phyloP scores from a whole-genome alignment of 148 eudicot genomes.

The Vaccinium darrowii region DNA sequence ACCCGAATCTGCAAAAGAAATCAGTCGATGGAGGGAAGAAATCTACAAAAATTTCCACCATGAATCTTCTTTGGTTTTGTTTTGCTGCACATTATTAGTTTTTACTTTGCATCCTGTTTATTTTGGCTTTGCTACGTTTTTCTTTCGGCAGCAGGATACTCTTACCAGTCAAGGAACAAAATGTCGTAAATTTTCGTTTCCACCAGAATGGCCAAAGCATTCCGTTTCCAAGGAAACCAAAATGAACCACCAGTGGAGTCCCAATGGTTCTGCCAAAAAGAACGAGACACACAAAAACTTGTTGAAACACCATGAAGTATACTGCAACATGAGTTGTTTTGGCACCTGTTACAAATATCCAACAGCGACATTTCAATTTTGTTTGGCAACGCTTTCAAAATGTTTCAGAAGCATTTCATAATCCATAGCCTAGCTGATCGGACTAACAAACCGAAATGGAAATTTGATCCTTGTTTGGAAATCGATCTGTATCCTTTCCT shows the following conservation, averaged over 20 bases:
- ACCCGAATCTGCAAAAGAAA: background rate
- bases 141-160: background rate
- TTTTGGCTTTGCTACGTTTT: background rate
- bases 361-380: background rate
- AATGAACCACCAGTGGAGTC: background rate
- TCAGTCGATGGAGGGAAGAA: conserved; percentile 10
- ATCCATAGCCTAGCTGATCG: background rate
- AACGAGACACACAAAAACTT: background rate
- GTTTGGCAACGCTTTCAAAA: background rate
- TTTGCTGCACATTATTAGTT: background rate
- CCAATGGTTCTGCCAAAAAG: background rate
- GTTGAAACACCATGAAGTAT: background rate
- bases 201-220: background rate
- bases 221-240: background rate
- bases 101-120: background rate
- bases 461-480: background rate
- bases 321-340: background rate
- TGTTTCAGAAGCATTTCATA: background rate
- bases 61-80: background rate
- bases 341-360: background rate
- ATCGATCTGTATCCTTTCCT: conserved; percentile 12
- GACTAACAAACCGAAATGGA: background rate
- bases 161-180: background rate
- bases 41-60: no score
- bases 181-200: background rate